Base-by-base conservation (phyloP, 2,329 filamentous ascomycete species). In the Pestalotiopsis sp. region DNA sequence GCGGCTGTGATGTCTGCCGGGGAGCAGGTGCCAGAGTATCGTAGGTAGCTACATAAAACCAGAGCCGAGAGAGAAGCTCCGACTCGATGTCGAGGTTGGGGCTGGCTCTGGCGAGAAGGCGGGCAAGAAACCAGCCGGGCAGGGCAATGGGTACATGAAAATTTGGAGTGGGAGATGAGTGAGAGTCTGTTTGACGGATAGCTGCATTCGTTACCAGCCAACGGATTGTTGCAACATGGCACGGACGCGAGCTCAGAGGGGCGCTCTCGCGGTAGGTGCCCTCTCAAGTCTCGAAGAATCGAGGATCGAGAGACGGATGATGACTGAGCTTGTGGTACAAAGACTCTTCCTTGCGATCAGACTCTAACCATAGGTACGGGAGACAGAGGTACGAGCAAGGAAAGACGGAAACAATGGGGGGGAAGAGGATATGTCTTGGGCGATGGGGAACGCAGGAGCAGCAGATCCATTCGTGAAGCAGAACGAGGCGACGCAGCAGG, bases 221-320 rank as follows among this genome's bases (percentile, higher is more conserved):
- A 66, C 64, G 45, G 64, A 14, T 20, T 58, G 64, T 66, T 49
- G 64, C 23, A 57, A 66, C 31, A 66, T 66, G 64, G 36, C 41
- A 66, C 52, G 41, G 52, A 23, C 45, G 64, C 38, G 49, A 64
- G 61, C 41, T 49, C 61, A 52, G 36, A 41, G 39, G 61, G 20
- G 39, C 27, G 39, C 36, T 39, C 17, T 20, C 49, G 61, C 36
- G 23, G 38, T 5, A 41, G 38, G 61, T 45, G 31, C 38, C 61
- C 41, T 52, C 25, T 52, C 25, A 52, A 66, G 52, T 57, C 41
- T 66, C 64, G 64, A 58, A n/a, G 64, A 57, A 49, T 66, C 49
- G 59, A 39, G 36, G 45, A 57, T 66, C 64, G 41, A 66, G 49
- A 45, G 31, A 23, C 64, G 13, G 49, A 31, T 64, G 61, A 64